A percentile compares a stretch with the other conserved stretches of the same genome.
These are phyloP conservation scores for Xylaria sp. DNA, from an alignment of 2,329 filamentous ascomycete genomes.

Conservation along the genomic window DNA sequence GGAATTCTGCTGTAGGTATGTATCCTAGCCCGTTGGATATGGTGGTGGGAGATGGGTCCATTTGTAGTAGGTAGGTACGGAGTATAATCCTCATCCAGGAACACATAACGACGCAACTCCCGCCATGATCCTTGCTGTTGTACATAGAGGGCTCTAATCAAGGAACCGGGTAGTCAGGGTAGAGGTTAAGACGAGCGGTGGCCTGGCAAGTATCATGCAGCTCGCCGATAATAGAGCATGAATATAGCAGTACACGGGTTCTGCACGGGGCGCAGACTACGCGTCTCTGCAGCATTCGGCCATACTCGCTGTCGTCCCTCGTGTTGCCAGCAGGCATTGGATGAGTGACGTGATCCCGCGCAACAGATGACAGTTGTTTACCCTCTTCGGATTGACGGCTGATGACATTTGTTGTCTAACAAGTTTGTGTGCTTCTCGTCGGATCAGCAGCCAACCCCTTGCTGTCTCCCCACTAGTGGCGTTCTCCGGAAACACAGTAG, in stretches of 20 bases:
- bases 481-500: slow-evolving; percentile 7
- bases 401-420: slow-evolving; percentile 31
- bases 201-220: slow-evolving; percentile 29
- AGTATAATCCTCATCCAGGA: not conserved
- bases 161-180: slow-evolving; percentile 5
- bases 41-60: not conserved
- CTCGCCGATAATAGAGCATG: slow-evolving; percentile 35
- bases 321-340: slow-evolving; percentile 33
- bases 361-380: slow-evolving; percentile 21
- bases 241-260: slow-evolving; percentile 5
- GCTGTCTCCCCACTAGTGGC: slow-evolving; percentile 6
- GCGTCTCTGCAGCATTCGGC: slow-evolving; percentile 45
- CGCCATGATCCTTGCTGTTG: slow-evolving; percentile 5
- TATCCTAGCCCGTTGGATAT: not conserved
- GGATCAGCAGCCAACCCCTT: slow-evolving; percentile 17
- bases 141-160: slow-evolving; percentile 16
- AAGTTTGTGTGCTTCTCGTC: not conserved
- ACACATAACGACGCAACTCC: slow-evolving; percentile 16
- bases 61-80: not conserved
- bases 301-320: slow-evolving; percentile 33
- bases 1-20: not conserved
- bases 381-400: slow-evolving; percentile 21
- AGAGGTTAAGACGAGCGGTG: slow-evolving; percentile 12
- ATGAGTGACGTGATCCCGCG: slow-evolving; percentile 32
- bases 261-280: slow-evolving; percentile 21